A percentile compares a stretch with the other conserved stretches of the same genome.
These are phyloP conservation scores for Tetragonia tetragonoides DNA, from an alignment of 148 eudicot genomes.

Conservation along the genomic window DNA sequence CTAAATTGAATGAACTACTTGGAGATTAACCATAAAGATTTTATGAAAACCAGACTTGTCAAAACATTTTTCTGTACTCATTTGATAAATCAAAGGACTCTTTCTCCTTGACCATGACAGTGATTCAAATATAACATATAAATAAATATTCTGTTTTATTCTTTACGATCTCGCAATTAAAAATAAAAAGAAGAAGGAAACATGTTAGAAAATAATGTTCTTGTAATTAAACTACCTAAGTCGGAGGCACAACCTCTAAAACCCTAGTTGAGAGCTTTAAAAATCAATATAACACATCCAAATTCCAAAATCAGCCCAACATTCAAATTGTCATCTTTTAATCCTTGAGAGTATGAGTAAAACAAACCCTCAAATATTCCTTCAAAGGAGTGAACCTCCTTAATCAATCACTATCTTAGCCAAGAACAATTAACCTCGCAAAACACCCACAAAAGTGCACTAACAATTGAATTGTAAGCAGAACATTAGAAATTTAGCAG, in stretches of 20 bases:
- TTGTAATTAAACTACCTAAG: background rate
- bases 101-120: slow-evolving; percentile 8
- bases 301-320: background rate
- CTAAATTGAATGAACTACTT: background rate
- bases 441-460: background rate
- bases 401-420: background rate
- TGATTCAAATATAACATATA: too few species aligned
- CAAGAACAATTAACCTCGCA: background rate
- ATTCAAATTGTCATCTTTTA: background rate
- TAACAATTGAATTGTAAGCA: background rate
- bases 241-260: slow-evolving; percentile 11
- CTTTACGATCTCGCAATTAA: background rate
- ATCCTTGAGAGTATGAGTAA: background rate
- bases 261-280: too few species aligned
- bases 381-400: too few species aligned
- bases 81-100: slow-evolving; percentile 3
- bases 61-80: background rate
- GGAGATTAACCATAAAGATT: background rate
- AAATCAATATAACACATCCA: background rate
- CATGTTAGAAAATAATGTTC: background rate
- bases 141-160: background rate
- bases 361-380: too few species aligned
- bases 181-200: background rate
- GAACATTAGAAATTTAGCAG: too few species aligned
- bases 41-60: background rate